Conservation (phyloP, 768 basidiomycete genomes). For the Lanmaoa pseudosensibilis region DNA sequence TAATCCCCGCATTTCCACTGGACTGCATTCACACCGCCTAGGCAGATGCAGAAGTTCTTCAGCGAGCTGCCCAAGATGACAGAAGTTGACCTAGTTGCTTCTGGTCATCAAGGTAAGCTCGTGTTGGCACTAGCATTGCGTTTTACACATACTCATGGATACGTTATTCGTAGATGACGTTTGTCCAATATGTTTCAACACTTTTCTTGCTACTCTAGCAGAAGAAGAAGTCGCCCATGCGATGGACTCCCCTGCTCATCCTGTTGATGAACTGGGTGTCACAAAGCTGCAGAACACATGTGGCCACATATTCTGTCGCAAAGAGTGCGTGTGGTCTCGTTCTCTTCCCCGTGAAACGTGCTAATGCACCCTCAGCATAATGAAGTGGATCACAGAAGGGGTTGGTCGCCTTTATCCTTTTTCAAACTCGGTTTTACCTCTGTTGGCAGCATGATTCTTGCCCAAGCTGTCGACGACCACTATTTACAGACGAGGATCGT, state of each 20-base stretch:
- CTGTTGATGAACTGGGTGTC: conserved; percentile 68
- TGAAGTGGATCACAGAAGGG: conserved; percentile 59
- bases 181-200: conserved; percentile 75
- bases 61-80: conserved; percentile 48
- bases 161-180: conserved; percentile 49
- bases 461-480: conserved; percentile 58
- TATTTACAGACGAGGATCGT: conserved; percentile 33
- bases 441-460: conserved; percentile 58
- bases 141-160: background rate
- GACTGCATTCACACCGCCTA: conserved; percentile 18
- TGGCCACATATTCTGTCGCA: conserved; percentile 76
- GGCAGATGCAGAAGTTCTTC: conserved; percentile 42
- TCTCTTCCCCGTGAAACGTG: conserved; percentile 5
- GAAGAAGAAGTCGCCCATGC: conserved; percentile 73
- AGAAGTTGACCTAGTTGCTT: conserved; percentile 47
- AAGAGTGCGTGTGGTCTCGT: conserved; percentile 54
- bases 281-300: conserved; percentile 57
- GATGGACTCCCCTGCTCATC: conserved; percentile 78
- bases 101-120: conserved; percentile 48
- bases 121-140: background rate
- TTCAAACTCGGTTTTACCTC: conserved; percentile 8
- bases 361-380: conserved; percentile 48
- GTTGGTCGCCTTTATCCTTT: conserved; percentile 38
- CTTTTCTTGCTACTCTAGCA: conserved; percentile 65
- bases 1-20: background rate